Evolutionary conservation across 1,284 basidiomycete species (phyloP), one percentile per base, ranked within the genome.

Genomic region (Cryptococcus floricola): DNA sequence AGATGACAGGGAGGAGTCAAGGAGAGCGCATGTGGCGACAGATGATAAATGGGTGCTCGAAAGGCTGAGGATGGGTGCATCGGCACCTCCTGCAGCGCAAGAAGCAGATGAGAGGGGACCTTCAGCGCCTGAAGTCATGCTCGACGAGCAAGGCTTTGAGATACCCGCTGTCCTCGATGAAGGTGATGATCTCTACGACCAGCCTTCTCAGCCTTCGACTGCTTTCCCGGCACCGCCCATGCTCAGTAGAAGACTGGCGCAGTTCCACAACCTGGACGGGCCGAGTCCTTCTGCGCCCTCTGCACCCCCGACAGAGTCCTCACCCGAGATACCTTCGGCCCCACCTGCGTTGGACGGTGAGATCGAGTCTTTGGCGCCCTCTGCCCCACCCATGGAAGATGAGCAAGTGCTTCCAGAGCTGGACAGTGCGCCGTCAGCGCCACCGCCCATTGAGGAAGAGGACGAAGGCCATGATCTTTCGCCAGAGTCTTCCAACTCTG

Each of bases 1-100:
- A 5, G 56, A 58, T 16, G 54, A 51, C 25, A 50, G 56, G 12
- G 39, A 37, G 12, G 48, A 51, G 2, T 14, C 39, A 23, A 53
- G 58, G 38, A 56, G 62, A 18, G 46, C 60, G 13, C 76, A 77
- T 62, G 59, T 75, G 23, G 76, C 76, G 4, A 77, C 76, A 39
- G 76, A 77, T 58, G 76, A 77, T 57, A 77, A 77, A 60, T 57
- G 64, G 7, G 64, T 72, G 12, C 49, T 77, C 23, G 76, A 77
- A 53, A 63, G 65, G 23, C 42, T 77, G 58, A 52, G 74, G 25
- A 46, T 74, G 13, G 72, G 67, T 3, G 74, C 63, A 3, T 71
- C 70, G 19, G 71, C 71, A 1, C 72, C 74, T 5, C 70, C 72
- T 6, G 53, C 53, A 10, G 56, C 31, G 2, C 58, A 58, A 5